Evolutionary conservation across 164 flowering plant genomes (phyloP), one percentile per base, ranked within the genome.

Genomic region (Macadamia integrifolia): DNA sequence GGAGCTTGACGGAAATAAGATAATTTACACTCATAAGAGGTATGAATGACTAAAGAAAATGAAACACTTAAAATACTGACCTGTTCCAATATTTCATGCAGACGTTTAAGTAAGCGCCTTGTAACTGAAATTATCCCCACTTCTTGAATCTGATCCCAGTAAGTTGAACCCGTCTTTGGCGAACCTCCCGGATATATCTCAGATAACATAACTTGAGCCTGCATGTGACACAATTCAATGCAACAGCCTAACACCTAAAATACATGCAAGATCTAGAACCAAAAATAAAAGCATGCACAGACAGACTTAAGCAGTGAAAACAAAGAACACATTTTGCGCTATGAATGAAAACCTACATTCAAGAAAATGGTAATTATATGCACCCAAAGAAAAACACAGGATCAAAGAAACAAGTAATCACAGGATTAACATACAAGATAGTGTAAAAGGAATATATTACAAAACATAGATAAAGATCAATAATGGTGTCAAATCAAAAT

Each of bases 111-210:
- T 29, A 92, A 72, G 61, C 89, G 92, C 74, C 85, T 82, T 63
- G 84, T 80, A 6, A 92, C 96, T 74, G 96, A 86, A 68, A 95
- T 86, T 60, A 95, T 67, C 57, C 82, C 86, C 55, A 89, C 88
- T 81, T 95, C 99, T 69, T 73, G 92, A 60, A 95, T 84, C 82
- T 92, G 98, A 80, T 95, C 98, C 99, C 98, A 90, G 77, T 95
- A 92, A 61, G 89, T 85, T 64, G 82, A 80, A 18, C 98, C 98
- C 46, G n/a, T 76, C 77, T 88, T 95, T 58, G 97, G 97, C 81
- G 97, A 78, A 67, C 86, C 84, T 64, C 99, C 99, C 42, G 99
- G 98, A 84, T 89, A 95, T 69, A 95, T 92, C 80, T 95, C 98
- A 64, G 99, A 90, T 52, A 95, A 71, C 98, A 92, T 85, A 64